Evolutionary conservation across 345 rosid species (phyloP).

Genomic region (Aegle marmelos): DNA sequence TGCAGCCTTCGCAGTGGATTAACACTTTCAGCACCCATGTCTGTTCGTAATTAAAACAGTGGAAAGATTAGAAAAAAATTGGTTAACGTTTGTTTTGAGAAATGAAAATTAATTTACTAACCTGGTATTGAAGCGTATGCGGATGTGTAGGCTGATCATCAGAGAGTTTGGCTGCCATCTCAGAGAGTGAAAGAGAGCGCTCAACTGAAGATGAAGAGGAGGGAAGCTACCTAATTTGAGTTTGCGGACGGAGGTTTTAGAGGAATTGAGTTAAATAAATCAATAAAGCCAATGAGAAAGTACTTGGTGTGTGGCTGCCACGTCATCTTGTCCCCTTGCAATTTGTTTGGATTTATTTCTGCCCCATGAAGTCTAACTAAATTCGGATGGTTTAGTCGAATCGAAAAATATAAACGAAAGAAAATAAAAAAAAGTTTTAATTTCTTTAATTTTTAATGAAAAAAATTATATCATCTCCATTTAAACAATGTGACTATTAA

Average conservation of each 20-base stretch:
- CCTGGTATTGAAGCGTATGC: conserved; percentile 46
- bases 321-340: conserved; percentile 6
- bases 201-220: conserved; percentile 5
- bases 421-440: no score
- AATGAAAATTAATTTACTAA: not conserved
- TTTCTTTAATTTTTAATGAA: no score
- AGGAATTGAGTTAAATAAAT: not conserved
- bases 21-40: conserved; percentile 65
- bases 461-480: no score
- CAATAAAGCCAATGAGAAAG: not conserved
- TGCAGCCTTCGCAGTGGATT: conserved; percentile 79
- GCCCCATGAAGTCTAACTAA: no score
- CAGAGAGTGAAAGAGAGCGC: not conserved
- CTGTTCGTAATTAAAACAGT: conserved; percentile 25
- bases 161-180: conserved; percentile 40
- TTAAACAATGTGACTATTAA: accelerated
- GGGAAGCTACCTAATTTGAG: not conserved
- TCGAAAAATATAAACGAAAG: no score
- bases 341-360: no score
- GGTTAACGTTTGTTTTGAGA: not conserved
- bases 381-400: no score
- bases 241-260: not conserved
- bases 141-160: conserved; percentile 26
- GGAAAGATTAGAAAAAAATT: not conserved
- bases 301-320: conserved; percentile 24